Evolutionary conservation across 805 yeast genomes (phyloP).

Genomic region (Kodamaea neixiangensis): DNA sequence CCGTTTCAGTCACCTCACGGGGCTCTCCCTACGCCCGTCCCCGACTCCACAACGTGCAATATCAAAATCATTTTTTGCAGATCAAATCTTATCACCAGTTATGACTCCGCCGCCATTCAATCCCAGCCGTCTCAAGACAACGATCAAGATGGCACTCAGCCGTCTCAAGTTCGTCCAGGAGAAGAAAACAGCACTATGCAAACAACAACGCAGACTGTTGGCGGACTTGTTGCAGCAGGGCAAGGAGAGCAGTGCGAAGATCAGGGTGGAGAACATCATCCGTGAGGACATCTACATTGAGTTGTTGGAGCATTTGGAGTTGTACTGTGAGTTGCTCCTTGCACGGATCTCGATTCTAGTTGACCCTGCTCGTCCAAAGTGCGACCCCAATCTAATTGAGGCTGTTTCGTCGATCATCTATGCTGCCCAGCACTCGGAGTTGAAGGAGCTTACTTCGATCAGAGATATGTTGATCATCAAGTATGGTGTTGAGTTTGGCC

Average conservation of each 20-base stretch:
- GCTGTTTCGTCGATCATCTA: conserved; percentile 71
- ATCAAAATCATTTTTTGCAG: neutral
- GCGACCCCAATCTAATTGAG: conserved; percentile 68
- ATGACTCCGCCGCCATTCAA: conserved; percentile 31
- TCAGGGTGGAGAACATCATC: conserved; percentile 80
- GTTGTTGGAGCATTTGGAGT: conserved; percentile 72
- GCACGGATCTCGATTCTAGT: conserved; percentile 71
- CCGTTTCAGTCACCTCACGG: neutral
- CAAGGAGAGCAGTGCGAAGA: conserved; percentile 79
- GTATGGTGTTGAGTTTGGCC: conserved; percentile 69
- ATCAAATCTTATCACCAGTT: conserved; percentile 11
- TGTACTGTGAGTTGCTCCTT: conserved; percentile 76
- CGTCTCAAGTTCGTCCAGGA: conserved; percentile 71
- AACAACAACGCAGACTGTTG: conserved; percentile 67
- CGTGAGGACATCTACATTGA: conserved; percentile 81
- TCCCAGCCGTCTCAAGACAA: conserved; percentile 39
- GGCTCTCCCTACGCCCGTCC: neutral
- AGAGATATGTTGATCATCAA: conserved; percentile 62
- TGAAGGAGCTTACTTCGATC: conserved; percentile 65
- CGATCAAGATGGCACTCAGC: conserved; percentile 68
- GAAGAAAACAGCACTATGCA: conserved; percentile 71
- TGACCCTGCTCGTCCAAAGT: conserved; percentile 38
- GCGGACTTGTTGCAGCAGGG: conserved; percentile 71
- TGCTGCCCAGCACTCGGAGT: conserved; percentile 71
- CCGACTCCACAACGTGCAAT: no score